Evolutionary conservation across 2,329 filamentous ascomycete genomes (phyloP).

Genomic region (Salinomyces thailandicus): DNA sequence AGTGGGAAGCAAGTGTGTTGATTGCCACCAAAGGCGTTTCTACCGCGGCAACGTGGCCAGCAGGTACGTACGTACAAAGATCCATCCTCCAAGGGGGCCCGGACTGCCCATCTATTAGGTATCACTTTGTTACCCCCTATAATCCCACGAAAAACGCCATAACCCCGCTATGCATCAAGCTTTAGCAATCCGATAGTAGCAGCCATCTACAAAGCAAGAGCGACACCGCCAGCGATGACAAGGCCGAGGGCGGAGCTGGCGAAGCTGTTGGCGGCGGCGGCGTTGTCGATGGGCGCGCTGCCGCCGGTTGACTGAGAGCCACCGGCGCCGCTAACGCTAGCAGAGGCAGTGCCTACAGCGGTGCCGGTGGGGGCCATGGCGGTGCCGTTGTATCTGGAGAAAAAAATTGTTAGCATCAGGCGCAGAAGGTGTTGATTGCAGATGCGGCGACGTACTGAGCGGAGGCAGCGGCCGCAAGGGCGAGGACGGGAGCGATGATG

Average conservation of each 20-base stretch:
- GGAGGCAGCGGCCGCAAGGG: neutral
- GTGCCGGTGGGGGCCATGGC: neutral
- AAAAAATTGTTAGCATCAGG: neutral
- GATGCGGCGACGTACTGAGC: neutral
- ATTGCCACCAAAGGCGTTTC: neutral
- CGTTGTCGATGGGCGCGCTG: conserved; percentile 3
- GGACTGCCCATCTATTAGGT: no score
- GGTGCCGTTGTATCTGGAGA: neutral
- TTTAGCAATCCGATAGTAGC: neutral
- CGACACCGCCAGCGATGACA: conserved; percentile 1
- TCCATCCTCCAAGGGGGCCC: neutral
- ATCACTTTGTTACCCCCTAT: no score
- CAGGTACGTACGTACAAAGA: neutral
- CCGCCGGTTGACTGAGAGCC: neutral
- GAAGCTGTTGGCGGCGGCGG: neutral
- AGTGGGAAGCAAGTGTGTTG: neutral
- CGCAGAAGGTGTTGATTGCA: neutral
- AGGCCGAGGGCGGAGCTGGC: neutral
- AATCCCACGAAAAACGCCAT: no score
- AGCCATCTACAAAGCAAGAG: neutral
- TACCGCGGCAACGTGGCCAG: neutral
- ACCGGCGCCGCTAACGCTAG: neutral
- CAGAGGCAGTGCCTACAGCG: neutral
- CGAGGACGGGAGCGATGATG: conserved; percentile 6
- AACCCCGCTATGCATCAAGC: neutral